Percentiles rank a stretch among this genome's conserved stretches.
phyloP scores from a whole-genome alignment of 495 filamentous ascomycete species.

The Podospora comata region DNA sequence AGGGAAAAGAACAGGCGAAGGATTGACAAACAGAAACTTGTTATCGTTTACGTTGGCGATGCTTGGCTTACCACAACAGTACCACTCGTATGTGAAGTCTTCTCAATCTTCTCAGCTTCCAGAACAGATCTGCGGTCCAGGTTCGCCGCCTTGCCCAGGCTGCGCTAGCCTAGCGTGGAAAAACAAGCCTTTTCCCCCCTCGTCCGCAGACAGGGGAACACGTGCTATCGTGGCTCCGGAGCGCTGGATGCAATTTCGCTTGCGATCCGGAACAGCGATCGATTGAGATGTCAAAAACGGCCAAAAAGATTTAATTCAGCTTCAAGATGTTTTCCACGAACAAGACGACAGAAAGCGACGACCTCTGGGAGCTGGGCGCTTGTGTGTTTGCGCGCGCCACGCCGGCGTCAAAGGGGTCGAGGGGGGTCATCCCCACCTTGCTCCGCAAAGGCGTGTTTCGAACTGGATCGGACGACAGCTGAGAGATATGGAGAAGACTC shows the following conservation, averaged over 20 bases:
- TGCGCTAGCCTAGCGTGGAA: slow-evolving; percentile 15
- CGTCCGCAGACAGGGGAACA: slow-evolving; percentile 23
- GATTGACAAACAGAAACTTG: not conserved
- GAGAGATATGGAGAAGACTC: not conserved
- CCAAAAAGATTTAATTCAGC: not conserved
- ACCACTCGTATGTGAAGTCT: not conserved
- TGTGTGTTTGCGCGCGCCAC: not conserved
- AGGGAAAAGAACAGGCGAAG: not conserved
- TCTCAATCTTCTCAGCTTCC: not conserved
- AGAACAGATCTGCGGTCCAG: not conserved
- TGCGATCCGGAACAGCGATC: slow-evolving; percentile 20
- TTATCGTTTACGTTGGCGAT: not conserved
- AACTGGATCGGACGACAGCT: slow-evolving; percentile 6
- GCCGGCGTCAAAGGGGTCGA: not conserved
- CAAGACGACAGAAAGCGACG: not conserved
- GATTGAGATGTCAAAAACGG: slow-evolving; percentile 7
- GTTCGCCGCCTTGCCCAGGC: slow-evolving; percentile 4
- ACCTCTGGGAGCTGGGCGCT: not conserved
- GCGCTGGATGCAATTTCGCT: slow-evolving; percentile 37
- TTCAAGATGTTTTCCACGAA: not conserved
- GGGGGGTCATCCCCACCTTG: not conserved
- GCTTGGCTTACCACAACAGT: not conserved
- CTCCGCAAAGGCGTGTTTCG: slow-evolving; percentile 12
- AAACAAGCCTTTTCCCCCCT: slow-evolving; percentile 32
- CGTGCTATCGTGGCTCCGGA: slow-evolving; percentile 23